phyloP scores from a whole-genome alignment of 2,329 filamentous ascomycete genomes.

The Didymella lethalis region DNA sequence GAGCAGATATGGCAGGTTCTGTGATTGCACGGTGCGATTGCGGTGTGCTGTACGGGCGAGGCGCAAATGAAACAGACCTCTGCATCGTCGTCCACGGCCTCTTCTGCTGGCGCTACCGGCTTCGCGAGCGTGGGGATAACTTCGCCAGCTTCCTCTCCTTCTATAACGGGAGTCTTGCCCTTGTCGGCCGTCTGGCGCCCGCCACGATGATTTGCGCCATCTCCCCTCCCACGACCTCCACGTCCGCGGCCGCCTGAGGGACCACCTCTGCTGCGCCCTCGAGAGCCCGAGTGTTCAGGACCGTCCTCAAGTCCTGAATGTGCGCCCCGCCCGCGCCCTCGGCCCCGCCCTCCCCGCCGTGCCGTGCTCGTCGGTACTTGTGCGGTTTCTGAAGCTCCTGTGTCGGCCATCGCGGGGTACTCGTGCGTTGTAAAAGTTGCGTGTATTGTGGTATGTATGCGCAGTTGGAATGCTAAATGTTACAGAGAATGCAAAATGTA shows the following conservation, averaged over 20 bases:
- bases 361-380: constrained; percentile 38
- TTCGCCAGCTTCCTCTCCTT: constrained; percentile 21
- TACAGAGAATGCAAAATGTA: constrained; percentile 7
- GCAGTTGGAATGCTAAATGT: constrained; percentile 1
- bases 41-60: constrained; percentile 84
- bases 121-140: constrained; percentile 16
- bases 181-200: constrained; percentile 36
- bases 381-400: constrained; percentile 34
- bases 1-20: constrained; percentile 96
- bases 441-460: constrained; percentile 8
- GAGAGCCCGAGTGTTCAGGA: constrained; percentile 29
- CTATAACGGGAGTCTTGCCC: constrained; percentile 34
- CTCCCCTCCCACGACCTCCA: constrained; percentile 44
- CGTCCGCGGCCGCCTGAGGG: constrained; percentile 44
- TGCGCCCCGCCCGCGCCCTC: constrained; percentile 43
- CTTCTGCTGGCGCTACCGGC: constrained; percentile 7
- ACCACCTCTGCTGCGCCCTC: constrained; percentile 49
- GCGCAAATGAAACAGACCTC: constrained; percentile 98
- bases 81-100: constrained; percentile 50
- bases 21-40: constrained; percentile 94
- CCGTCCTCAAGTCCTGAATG: constrained; percentile 30
- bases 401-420: constrained; percentile 48
- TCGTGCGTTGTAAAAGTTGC: constrained; percentile 6
- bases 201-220: constrained; percentile 41
- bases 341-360: constrained; percentile 40